Evolutionary conservation across 441 rosid genomes (phyloP).

Genomic region (Oxalis stricta): DNA sequence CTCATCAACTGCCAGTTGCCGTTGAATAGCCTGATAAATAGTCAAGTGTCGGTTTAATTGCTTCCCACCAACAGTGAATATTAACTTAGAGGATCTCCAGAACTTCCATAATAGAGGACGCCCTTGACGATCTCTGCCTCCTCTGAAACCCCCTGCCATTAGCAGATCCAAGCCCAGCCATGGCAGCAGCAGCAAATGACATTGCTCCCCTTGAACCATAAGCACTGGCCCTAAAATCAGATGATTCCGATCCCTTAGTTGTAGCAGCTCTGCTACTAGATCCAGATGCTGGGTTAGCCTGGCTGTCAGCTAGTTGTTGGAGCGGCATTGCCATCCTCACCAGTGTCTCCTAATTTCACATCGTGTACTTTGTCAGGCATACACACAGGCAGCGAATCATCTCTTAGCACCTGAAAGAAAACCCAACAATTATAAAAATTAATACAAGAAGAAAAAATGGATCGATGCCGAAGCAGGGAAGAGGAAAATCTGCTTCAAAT

Average conservation of each 20-base stretch:
- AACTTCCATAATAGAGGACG: slow-evolving; percentile 56
- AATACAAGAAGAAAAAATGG: not conserved
- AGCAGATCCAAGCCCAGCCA: slow-evolving; percentile 94
- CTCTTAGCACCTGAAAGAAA: slow-evolving; percentile 58
- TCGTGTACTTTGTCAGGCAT: slow-evolving; percentile 93
- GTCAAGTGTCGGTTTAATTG: slow-evolving; percentile 91
- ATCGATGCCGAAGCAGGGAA: not conserved
- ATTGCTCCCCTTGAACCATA: slow-evolving; percentile 89
- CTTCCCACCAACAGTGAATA: slow-evolving; percentile 85
- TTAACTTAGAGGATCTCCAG: slow-evolving; percentile 65
- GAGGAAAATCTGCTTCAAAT: no score
- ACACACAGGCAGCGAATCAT: slow-evolving; percentile 88
- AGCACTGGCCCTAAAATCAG: slow-evolving; percentile 62
- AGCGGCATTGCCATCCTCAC: slow-evolving; percentile 44
- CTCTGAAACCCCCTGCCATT: slow-evolving; percentile 92
- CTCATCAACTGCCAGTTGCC: slow-evolving; percentile 80
- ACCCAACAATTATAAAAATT: no score
- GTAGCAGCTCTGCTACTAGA: slow-evolving; percentile 75
- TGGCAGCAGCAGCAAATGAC: slow-evolving; percentile 97
- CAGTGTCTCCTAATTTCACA: slow-evolving; percentile 81
- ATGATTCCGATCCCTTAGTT: slow-evolving; percentile 58
- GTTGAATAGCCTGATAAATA: slow-evolving; percentile 94
- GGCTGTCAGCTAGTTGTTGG: slow-evolving; percentile 48
- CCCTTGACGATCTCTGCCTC: slow-evolving; percentile 88
- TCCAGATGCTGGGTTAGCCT: slow-evolving; percentile 56